Conservation (phyloP, 2,329 filamentous ascomycete species). For the Ophiosphaerella korrae region DNA sequence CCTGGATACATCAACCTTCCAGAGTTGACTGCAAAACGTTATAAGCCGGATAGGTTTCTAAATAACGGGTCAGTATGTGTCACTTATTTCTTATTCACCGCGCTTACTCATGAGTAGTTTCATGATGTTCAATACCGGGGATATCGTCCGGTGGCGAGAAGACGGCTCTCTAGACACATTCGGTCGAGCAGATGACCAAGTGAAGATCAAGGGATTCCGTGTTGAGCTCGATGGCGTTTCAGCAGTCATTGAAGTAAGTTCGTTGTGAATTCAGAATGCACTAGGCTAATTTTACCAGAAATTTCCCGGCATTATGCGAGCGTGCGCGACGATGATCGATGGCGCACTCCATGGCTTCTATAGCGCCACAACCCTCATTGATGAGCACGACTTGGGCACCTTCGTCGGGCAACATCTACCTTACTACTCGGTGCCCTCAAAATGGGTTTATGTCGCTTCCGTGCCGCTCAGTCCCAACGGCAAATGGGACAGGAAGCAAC, state of each 20-base stretch:
- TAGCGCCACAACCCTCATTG: conserved; percentile 42
- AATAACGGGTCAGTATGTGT: conserved; percentile 53
- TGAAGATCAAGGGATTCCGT: conserved; percentile 67
- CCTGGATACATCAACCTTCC: conserved; percentile 62
- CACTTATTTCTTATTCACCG: neutral
- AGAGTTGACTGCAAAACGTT: conserved; percentile 57
- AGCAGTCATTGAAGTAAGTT: conserved; percentile 27
- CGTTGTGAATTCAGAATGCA: conserved; percentile 1
- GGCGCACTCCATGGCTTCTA: conserved; percentile 59
- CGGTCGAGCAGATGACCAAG: conserved; percentile 65
- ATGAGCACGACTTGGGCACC: conserved; percentile 44
- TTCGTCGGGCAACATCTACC: conserved; percentile 54
- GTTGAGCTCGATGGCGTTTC: conserved; percentile 65
- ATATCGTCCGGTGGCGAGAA: conserved; percentile 61
- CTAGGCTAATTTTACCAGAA: conserved; percentile 24
- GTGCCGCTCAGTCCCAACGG: conserved; percentile 61
- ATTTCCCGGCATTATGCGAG: conserved; percentile 54
- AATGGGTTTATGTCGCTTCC: conserved; percentile 50
- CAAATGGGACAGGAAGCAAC: conserved; percentile 60
- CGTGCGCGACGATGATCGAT: conserved; percentile 55
- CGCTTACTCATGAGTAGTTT: conserved; percentile 17
- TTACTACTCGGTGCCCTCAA: conserved; percentile 61
- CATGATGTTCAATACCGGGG: conserved; percentile 66
- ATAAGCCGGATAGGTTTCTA: conserved; percentile 57
- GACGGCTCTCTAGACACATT: conserved; percentile 62